Conservation (phyloP, 192 early-diverging fungal species). For the Dimargaris verticillata region DNA sequence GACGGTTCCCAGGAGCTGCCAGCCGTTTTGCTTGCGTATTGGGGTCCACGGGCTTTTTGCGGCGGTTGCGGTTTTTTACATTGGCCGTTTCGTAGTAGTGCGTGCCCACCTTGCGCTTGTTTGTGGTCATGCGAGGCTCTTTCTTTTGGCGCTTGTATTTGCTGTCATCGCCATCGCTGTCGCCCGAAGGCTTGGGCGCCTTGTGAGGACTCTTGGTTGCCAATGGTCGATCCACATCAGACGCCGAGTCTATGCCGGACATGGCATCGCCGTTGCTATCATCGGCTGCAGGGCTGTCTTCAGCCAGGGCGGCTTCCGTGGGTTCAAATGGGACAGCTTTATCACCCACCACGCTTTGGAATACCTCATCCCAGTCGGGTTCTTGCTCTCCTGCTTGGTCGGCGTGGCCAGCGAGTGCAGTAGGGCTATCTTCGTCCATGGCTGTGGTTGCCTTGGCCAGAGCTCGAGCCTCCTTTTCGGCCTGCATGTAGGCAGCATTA, state of each 20-base stretch:
- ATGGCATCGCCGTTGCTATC: constrained; percentile 20
- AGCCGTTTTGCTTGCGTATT: constrained; percentile 30
- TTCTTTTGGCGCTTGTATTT: constrained; percentile 36
- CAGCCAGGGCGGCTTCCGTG: constrained; percentile 22
- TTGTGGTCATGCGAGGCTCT: constrained; percentile 64
- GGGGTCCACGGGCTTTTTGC: constrained; percentile 59
- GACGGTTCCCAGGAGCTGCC: constrained; percentile 23
- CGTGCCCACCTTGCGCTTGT: constrained; percentile 77
- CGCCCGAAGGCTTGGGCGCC: constrained; percentile 4
- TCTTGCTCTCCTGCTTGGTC: constrained; percentile 29
- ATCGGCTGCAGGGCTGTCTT: constrained; percentile 26
- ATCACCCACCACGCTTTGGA: constrained; percentile 63
- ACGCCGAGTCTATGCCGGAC: constrained; percentile 19
- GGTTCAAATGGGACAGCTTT: constrained; percentile 29
- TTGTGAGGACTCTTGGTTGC: constrained; percentile 3
- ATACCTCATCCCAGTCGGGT: constrained; percentile 78
- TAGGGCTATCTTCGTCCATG: constrained; percentile 19
- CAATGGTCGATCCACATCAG: constrained; percentile 11
- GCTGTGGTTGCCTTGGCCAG: constrained; percentile 24
- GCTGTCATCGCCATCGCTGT: constrained; percentile 18
- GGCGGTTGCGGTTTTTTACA: constrained; percentile 87
- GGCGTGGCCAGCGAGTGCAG: constrained; percentile 22
- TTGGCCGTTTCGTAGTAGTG: constrained; percentile 89
- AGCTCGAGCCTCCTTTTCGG: constrained; percentile 35
- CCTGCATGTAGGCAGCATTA: constrained; percentile 33